Conservation (phyloP, 2,329 filamentous ascomycete genomes). For the Cercospora sp. region DNA sequence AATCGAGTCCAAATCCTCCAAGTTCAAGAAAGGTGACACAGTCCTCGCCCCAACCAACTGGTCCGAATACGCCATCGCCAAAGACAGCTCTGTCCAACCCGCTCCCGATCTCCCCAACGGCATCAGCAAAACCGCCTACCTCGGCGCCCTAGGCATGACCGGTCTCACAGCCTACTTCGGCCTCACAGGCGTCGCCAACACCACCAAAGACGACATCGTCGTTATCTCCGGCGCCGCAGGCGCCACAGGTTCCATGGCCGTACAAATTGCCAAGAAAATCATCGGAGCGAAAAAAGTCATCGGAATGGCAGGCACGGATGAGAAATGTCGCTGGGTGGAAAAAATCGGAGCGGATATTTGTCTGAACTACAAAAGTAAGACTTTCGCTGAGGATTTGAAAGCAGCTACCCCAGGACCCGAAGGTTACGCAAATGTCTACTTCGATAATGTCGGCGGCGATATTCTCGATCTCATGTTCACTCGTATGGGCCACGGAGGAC, state of each 20-base stretch:
- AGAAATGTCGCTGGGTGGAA: constrained; percentile 56
- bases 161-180: constrained; percentile 53
- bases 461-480: constrained; percentile 66
- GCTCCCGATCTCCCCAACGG: constrained; percentile 35
- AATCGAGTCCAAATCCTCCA: constrained; percentile 39
- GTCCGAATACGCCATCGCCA: constrained; percentile 46
- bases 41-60: constrained; percentile 41
- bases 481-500: constrained; percentile 61
- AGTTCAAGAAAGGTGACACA: constrained; percentile 40
- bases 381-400: constrained; percentile 50
- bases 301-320: constrained; percentile 55
- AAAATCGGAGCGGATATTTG: constrained; percentile 55
- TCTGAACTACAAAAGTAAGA: constrained; percentile 55
- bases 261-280: constrained; percentile 54
- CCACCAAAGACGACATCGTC: constrained; percentile 46
- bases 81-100: constrained; percentile 28
- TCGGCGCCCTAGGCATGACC: constrained; percentile 49
- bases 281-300: constrained; percentile 48
- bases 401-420: constrained; percentile 43
- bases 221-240: constrained; percentile 53
- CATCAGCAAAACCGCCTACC: constrained; percentile 47
- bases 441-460: constrained; percentile 72
- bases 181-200: constrained; percentile 44
- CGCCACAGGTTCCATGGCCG: constrained; percentile 51
- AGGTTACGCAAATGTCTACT: constrained; percentile 63